Base-by-base conservation (phyloP, 2,329 filamentous ascomycete species). In the Hypoxylon sp. region DNA sequence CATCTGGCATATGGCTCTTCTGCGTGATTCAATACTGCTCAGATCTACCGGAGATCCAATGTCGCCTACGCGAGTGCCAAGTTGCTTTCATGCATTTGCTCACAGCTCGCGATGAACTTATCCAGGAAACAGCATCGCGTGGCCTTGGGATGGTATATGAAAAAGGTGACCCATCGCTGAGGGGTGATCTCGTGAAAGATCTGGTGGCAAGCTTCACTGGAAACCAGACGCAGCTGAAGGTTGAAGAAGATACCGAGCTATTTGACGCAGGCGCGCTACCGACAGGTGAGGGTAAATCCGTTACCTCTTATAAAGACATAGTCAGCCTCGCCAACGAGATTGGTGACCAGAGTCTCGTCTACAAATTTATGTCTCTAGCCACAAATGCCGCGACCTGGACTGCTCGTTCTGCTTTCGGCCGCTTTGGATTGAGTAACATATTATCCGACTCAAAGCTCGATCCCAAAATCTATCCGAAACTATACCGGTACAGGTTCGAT, bases 291-390 rank as follows among this genome's bases (percentile, higher is more conserved):
- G 93, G 93, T 6, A 92, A 86, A 69, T 93, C 93, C 0, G 87
- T 98, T 57, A 97, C 93, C 0, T 98, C 94, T 0, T 99, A 99
- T 81, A 97, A 97, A 75, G 95, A 99, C 73, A 98, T 99, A 69
- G 91, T 99, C 77, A 95, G 85, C 70, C 82, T 99, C 49, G 95
- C 95, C n/a, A 92, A 94, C 44, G 95, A 99, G 79, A 94, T 97
- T 32, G 95, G 95, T 10, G 94, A 99, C 72, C 94, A 95, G 61
- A 94, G 91, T 70, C 82, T 99, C n/a, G 92, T 98, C 1, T 99
- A 99, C 81, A 93, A 94, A 64, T 98, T 99, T 79, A 99, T 99
- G 95, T 94, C 94, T 0, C 84, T 99, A 69, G 95, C 95, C 2
- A 93, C 93, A 1, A 97, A 97, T 73, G 96, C 97, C 49, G 93